Percentiles rank a stretch among this genome's conserved stretches.
Evolutionary conservation across 2,329 filamentous ascomycete species (phyloP).

Genomic region (Aspergillus fructus): DNA sequence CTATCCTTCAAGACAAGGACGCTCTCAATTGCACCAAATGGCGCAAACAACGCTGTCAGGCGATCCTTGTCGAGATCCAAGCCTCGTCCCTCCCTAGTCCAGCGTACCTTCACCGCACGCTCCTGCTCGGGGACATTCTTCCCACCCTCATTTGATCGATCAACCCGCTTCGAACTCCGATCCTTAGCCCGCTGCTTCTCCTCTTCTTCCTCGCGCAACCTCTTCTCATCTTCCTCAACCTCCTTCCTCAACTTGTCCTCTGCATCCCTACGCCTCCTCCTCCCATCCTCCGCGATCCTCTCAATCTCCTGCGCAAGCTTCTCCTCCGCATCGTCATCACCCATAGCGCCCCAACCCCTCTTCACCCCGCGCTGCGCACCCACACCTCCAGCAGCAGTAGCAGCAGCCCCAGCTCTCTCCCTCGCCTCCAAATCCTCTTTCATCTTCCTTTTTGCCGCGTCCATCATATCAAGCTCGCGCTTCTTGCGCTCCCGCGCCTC

Average conservation of each 20-base stretch:
- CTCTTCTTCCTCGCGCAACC: conserved; percentile 42
- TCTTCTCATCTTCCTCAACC: conserved; percentile 40
- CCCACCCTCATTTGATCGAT: conserved; percentile 37
- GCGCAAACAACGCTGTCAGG: conserved; percentile 49
- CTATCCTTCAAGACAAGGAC: conserved; percentile 58
- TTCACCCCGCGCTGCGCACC: conserved; percentile 56
- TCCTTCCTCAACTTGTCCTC: conserved; percentile 47
- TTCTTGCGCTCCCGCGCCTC: conserved; percentile 69
- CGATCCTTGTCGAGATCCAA: conserved; percentile 49
- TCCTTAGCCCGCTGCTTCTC: conserved; percentile 42
- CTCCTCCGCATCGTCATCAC: conserved; percentile 42
- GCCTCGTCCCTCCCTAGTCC: conserved; percentile 49
- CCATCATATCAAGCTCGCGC: conserved; percentile 70
- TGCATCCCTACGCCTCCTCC: conserved; percentile 51
- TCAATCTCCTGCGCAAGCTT: conserved; percentile 55
- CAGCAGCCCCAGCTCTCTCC: conserved; percentile 57
- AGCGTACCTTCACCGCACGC: conserved; percentile 59
- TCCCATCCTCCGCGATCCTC: conserved; percentile 54
- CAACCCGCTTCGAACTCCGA: conserved; percentile 31
- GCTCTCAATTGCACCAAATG: conserved; percentile 59
- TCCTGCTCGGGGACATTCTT: conserved; percentile 54
- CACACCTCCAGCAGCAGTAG: conserved; percentile 11
- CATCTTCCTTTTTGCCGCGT: conserved; percentile 70
- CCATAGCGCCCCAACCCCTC: conserved; percentile 49
- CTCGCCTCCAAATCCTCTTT: conserved; percentile 82